These are phyloP conservation scores for Mariannaea elegans DNA, from an alignment of 2,329 filamentous ascomycete genomes.

Conservation along the genomic window DNA sequence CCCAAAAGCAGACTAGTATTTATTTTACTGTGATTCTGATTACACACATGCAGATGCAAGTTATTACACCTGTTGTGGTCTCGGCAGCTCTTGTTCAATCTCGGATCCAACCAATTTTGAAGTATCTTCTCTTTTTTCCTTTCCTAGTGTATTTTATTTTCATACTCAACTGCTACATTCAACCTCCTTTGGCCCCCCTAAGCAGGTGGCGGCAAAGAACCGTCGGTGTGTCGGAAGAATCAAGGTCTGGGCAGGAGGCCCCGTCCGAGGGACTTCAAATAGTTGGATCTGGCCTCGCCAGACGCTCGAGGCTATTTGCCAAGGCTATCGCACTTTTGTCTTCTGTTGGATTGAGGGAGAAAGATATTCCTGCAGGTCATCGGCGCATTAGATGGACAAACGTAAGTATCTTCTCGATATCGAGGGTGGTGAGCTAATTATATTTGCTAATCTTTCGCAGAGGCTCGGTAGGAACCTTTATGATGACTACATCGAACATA, in stretches of 20 bases:
- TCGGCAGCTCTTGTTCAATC: background rate
- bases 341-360: background rate
- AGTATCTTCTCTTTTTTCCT: background rate
- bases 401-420: background rate
- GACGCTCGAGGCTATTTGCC: background rate
- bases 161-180: background rate
- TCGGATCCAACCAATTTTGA: background rate
- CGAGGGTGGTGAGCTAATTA: background rate
- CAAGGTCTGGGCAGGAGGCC: background rate
- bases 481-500: background rate
- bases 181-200: background rate
- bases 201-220: background rate
- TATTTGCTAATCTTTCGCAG: background rate
- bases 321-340: background rate
- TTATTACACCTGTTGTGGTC: background rate
- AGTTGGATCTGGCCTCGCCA: background rate
- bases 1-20: background rate
- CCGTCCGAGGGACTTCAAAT: background rate
- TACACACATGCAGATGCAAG: background rate
- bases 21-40: background rate
- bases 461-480: background rate
- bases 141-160: background rate
- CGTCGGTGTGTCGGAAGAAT: too few relatives aligned
- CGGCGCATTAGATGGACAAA: background rate
- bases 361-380: background rate